Percentiles rank a stretch among this genome's conserved stretches.
Evolutionary conservation across 306 rosid genomes (phyloP).

Genomic region (Prunus kanzakura): DNA sequence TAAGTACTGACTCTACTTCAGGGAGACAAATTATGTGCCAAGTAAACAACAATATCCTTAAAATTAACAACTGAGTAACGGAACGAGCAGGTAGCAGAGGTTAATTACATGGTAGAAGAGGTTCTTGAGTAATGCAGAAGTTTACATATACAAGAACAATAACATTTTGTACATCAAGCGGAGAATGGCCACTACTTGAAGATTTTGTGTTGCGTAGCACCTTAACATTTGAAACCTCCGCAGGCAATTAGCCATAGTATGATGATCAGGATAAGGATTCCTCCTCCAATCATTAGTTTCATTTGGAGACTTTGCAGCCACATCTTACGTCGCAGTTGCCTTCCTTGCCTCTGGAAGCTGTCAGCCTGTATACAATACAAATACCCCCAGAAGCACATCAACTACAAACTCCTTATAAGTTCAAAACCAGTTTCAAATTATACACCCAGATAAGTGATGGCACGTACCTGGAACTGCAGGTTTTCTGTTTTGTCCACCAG

Average conservation of each 20-base stretch:
- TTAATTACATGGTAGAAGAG: constrained; percentile 33
- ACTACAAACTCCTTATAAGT: not conserved
- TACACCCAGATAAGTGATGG: not conserved
- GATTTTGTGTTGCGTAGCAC: constrained; percentile 4
- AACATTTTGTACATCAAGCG: constrained; percentile 45
- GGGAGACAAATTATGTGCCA: not conserved
- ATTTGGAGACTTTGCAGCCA: constrained; percentile 92
- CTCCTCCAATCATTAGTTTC: constrained; percentile 92
- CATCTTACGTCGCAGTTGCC: constrained; percentile 90
- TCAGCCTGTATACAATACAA: constrained; percentile 64
- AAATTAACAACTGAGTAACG: not conserved
- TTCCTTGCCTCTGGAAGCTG: constrained; percentile 98
- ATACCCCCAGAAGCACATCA: not conserved
- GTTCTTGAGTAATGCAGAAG: constrained; percentile 12
- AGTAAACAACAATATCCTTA: not conserved
- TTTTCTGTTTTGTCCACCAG: constrained; percentile 94
- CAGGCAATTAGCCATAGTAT: constrained; percentile 80
- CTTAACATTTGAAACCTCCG: constrained; percentile 86
- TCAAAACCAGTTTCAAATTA: not conserved
- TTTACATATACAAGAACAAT: constrained; percentile 30
- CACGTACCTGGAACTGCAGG: constrained; percentile 86
- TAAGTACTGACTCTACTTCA: not conserved
- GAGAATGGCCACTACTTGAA: constrained; percentile 7
- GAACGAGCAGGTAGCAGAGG: constrained; percentile 11
- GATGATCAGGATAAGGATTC: constrained; percentile 52